Conservation (phyloP, 371 early-diverging fungal species). For the Vavraia culicis region DNA sequence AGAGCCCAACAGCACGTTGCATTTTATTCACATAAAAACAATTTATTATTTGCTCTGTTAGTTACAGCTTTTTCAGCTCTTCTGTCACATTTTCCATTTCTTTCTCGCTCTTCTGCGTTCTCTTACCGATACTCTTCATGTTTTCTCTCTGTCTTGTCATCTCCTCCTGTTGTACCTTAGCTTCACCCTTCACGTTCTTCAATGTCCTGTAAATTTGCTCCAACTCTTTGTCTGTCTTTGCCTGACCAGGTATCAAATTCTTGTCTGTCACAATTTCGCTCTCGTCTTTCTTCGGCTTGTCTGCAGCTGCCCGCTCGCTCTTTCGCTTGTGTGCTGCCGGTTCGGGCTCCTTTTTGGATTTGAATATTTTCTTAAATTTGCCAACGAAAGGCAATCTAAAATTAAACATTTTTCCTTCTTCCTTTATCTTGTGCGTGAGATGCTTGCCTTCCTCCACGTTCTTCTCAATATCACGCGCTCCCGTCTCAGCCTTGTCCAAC, state of each 20-base stretch:
- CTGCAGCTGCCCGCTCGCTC: background rate
- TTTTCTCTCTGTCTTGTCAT: constrained; percentile 22
- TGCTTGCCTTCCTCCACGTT: constrained; percentile 27
- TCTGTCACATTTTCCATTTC: constrained; percentile 25
- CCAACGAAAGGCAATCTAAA: constrained; percentile 15
- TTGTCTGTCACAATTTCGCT: constrained; percentile 3
- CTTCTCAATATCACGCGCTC: constrained; percentile 18
- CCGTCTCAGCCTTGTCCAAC: constrained; percentile 16
- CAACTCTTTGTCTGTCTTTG: constrained; percentile 36
- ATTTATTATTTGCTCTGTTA: background rate
- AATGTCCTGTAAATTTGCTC: constrained; percentile 10
- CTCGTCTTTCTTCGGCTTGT: constrained; percentile 5
- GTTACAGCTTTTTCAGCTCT: constrained; percentile 17
- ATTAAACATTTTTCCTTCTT: constrained; percentile 26
- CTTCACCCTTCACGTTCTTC: constrained; percentile 24
- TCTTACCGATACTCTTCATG: constrained; percentile 27
- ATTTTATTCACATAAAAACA: no score
- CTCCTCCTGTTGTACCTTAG: constrained; percentile 21
- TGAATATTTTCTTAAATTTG: constrained; percentile 22
- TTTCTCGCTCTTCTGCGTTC: constrained; percentile 24
- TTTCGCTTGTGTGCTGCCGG: background rate
- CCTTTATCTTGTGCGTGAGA: constrained; percentile 26
- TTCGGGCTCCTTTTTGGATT: constrained; percentile 5
- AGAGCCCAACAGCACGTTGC: no score
- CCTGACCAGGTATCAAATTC: constrained; percentile 11